Evolutionary conservation across 495 filamentous ascomycete species (phyloP), one percentile per base, ranked within the genome.

Genomic region (Lasiosphaeris hirsuta): DNA sequence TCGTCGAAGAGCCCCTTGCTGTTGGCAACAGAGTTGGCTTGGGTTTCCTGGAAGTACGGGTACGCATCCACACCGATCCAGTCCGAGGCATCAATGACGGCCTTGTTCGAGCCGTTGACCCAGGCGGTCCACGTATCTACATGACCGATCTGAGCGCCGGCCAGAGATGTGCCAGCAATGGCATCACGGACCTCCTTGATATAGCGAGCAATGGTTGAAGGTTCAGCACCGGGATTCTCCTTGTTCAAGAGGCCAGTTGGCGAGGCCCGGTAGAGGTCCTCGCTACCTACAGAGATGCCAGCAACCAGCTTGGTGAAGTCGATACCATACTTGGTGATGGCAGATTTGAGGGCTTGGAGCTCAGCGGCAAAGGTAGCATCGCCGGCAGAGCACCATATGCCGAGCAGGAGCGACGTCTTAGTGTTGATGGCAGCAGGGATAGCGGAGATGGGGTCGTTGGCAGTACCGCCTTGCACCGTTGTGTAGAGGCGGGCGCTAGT

Each of bases 101-200:
- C 81, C 18, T 78, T 65, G 79, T 91, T 95, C 66, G 83, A 79
- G 48, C 75, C 68, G 70, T 95, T 87, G 65, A 86, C 85, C 85
- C 86, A 95, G 56, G 85, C 84, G 43, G 87, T 90, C 91, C 92
- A 96, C 54, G 91, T 96, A 71, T 96, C 92, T 67, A 95, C 92
- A 72, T 96, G 90, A 42, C 92, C 92, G 62, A 96, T 75, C 10
- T 82, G 75, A 37, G 74, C 76, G 40, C 67, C 69, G 39, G 74
- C 74, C 54, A 89, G 74, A 43, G 64, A 56, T 37, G 89, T 89
- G 60, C 79, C 78, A 9, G 71, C 54, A 62, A 92, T 82, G 57
- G 79, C 69, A 7, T 73, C 66, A 51, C 83, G 80, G 57, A 86
- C 81, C 67, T 85, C 73, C 46, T 79, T 68, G 75, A 93, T 91